Percentiles rank a stretch among this genome's conserved stretches.
phyloP scores from a whole-genome alignment of 129 eudicot species.

The Ambrosia artemisiifolia region DNA sequence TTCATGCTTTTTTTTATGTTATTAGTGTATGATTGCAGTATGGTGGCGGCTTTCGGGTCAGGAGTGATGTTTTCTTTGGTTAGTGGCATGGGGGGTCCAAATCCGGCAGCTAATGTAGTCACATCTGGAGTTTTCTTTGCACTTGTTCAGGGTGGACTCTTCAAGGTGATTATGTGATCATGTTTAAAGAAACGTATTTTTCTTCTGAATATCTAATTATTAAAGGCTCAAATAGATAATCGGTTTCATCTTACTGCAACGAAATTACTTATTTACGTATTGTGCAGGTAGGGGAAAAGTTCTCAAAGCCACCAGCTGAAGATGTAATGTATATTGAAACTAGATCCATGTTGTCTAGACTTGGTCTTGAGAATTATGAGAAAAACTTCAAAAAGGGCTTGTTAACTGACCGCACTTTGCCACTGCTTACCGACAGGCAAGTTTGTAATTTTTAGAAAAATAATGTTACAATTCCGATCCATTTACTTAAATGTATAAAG shows the following conservation, averaged over 20 bases:
- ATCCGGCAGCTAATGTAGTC: constrained; percentile 60
- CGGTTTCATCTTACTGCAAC: background rate
- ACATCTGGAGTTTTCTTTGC: constrained; percentile 93
- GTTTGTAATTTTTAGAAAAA: constrained; percentile 9
- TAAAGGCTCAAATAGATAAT: background rate
- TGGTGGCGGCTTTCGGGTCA: constrained; percentile 97
- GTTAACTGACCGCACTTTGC: constrained; percentile 76
- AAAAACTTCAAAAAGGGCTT: constrained; percentile 85
- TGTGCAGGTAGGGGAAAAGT: constrained; percentile 76
- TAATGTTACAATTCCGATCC: too few relatives aligned
- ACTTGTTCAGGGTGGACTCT: constrained; percentile 88
- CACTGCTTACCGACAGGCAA: constrained; percentile 86
- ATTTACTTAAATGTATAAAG: background rate
- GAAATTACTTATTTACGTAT: background rate
- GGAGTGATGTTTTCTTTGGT: constrained; percentile 90
- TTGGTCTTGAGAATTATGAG: constrained; percentile 77
- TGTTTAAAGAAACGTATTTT: too few relatives aligned
- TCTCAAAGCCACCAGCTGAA: constrained; percentile 65
- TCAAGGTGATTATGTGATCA: constrained; percentile 48
- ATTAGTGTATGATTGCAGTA: constrained; percentile 41
- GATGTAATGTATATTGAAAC: constrained; percentile 67
- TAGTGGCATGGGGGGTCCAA: constrained; percentile 93
- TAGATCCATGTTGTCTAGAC: constrained; percentile 56
- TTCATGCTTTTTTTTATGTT: background rate
- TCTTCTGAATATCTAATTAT: too few relatives aligned